phyloP scores from a whole-genome alignment of 179 eudicot species.

The Silene vulgaris region DNA sequence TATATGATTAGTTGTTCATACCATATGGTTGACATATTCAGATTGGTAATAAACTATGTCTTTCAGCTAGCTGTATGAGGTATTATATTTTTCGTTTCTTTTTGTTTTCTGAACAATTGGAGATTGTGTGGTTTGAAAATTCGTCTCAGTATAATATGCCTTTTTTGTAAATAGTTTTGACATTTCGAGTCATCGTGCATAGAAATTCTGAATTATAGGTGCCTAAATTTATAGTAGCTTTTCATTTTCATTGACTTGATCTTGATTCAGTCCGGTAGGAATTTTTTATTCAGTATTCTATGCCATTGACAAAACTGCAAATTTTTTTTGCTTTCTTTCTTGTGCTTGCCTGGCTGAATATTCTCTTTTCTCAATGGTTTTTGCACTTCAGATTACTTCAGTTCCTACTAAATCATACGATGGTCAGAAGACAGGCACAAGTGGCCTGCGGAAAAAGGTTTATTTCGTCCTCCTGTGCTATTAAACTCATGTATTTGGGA shows the following conservation, averaged over 20 bases:
- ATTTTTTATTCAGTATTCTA: background rate
- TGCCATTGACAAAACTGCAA: background rate
- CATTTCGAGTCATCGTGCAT: background rate
- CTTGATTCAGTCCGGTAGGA: background rate
- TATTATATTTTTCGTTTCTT: background rate
- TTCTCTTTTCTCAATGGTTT: conserved; percentile 6
- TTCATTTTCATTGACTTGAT: conserved; percentile 1
- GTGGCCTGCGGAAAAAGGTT: conserved; percentile 67
- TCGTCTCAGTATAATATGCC: background rate
- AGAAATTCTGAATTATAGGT: background rate
- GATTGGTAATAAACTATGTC: background rate
- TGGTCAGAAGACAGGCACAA: conserved; percentile 72
- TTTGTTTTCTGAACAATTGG: background rate
- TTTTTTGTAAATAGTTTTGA: background rate
- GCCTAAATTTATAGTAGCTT: background rate
- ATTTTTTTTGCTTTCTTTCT: background rate
- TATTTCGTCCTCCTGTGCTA: background rate
- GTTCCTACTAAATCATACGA: conserved; percentile 61
- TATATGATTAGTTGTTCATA: background rate
- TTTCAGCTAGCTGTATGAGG: background rate
- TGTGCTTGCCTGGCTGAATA: background rate
- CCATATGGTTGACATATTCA: background rate
- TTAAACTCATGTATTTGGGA: background rate
- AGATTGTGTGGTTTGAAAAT: background rate
- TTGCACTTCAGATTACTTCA: conserved; percentile 33